These are phyloP conservation scores for Cucurbita moschata DNA, from an alignment of 306 rosid species.

Conservation along the genomic window DNA sequence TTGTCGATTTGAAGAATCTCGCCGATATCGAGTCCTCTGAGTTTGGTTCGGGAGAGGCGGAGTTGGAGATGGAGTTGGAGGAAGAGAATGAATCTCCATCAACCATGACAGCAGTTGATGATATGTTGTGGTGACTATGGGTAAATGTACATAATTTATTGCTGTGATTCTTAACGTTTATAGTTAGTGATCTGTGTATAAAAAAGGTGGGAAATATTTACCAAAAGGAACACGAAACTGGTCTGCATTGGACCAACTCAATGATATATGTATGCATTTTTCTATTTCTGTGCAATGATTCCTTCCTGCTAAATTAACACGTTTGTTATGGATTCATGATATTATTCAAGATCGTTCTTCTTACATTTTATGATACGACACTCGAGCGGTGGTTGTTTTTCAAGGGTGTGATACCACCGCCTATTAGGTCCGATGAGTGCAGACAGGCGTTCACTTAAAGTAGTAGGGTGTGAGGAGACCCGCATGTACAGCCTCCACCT, in stretches of 20 bases:
- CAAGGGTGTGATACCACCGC: too few relatives aligned
- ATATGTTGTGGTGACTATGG: conserved; percentile 52
- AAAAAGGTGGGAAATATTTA: conserved; percentile 7
- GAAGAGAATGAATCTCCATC: conserved; percentile 37
- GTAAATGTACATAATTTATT: conserved; percentile 46
- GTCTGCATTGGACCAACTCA: conserved; percentile 42
- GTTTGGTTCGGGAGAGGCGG: conserved; percentile 54
- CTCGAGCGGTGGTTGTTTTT: too few relatives aligned
- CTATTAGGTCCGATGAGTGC: too few relatives aligned
- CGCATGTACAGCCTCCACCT: too few relatives aligned
- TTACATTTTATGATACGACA: too few relatives aligned
- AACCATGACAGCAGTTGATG: conserved; percentile 33
- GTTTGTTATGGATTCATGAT: neutral
- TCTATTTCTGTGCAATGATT: neutral
- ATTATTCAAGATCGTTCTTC: neutral
- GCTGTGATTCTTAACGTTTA: conserved; percentile 49
- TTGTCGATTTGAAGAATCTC: conserved; percentile 84
- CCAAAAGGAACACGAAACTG: conserved; percentile 9
- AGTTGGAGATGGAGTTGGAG: conserved; percentile 53
- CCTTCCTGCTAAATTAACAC: neutral
- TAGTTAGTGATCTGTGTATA: conserved; percentile 30
- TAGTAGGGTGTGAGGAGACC: too few relatives aligned
- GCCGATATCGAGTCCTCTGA: conserved; percentile 65
- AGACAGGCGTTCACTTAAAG: too few relatives aligned
- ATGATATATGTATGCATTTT: conserved; percentile 30